Evolutionary conservation across 192 early-diverging fungal species (phyloP), one percentile per base, ranked within the genome.

Genomic region (Neocallimastix lanati): DNA sequence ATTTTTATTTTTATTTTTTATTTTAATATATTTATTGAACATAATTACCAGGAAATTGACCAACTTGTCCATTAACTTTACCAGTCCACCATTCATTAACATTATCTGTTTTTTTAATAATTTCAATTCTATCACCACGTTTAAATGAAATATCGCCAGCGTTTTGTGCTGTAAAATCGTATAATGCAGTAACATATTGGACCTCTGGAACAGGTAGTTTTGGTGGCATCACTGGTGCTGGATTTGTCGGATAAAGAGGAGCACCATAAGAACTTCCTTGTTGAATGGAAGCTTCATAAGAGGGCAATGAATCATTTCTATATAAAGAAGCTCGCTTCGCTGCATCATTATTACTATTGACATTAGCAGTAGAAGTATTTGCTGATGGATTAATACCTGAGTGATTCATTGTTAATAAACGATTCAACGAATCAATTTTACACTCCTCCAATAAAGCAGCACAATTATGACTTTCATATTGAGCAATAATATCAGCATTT

Each of bases 61-160:
- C 95, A 76, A 83, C 85, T 67, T 79, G 81, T 36, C 91, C 93
- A 29, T 89, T 86, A 79, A 89, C 85, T 76, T 79, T 84, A 9
- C 96, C 96, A 30, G 90, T 88, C 96, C 96, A 98, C 96, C 96
- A 98, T 81, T 95, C 93, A 82, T 95, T 92, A 36, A 83, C 87
- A 33, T 86, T 86, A 2, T 89, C 88, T 2, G 93, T 92, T 79
- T 90, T 89, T 81, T 92, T 88, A 30, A 90, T 76, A 16, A 98
- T 90, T 6, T 86, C 89, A 82, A 98, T 96, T 29, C 91, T 82
- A 82, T 98, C 96, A 78, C 93, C 95, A 82, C 91, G 92, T 80
- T 86, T 89, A 83, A 98, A 98, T 18, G 86, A 79, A 80, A 98
- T 83, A 82, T 98, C 96, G 25, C 92, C 94, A 12, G 86, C 83